phyloP scores from a whole-genome alignment of 306 rosid genomes.

The Dalbergia oliveri region DNA sequence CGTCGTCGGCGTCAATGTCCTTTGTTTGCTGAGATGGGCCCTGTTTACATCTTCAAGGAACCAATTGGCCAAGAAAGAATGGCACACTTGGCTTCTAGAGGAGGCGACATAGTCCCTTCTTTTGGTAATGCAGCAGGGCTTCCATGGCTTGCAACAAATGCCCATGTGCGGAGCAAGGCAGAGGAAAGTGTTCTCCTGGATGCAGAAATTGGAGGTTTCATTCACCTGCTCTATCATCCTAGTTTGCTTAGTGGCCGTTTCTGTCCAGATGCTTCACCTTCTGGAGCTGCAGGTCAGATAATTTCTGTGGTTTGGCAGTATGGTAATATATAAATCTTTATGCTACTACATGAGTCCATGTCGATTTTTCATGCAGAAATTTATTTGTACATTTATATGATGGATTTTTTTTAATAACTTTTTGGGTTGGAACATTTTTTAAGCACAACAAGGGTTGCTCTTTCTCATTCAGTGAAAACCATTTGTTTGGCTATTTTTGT shows the following conservation, averaged over 20 bases:
- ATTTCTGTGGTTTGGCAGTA: constrained; percentile 49
- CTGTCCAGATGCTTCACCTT: constrained; percentile 99
- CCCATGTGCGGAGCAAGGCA: constrained; percentile 68
- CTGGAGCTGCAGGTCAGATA: constrained; percentile 86
- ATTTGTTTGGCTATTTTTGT: constrained; percentile 11
- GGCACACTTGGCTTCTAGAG: constrained; percentile 90
- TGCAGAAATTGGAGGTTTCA: constrained; percentile 89
- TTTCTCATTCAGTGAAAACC: constrained; percentile 10
- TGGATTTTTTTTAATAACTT: constrained; percentile 7
- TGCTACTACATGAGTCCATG: constrained; percentile 6
- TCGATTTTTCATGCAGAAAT: constrained; percentile 17
- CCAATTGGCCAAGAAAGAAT: constrained; percentile 92
- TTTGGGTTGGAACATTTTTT: constrained; percentile 30
- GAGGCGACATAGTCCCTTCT: constrained; percentile 91
- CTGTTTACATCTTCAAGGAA: constrained; percentile 94
- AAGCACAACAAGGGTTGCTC: constrained; percentile 1
- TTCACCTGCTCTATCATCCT: constrained; percentile 97
- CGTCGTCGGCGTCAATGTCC: constrained; percentile 99
- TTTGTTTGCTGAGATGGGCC: constrained; percentile 99
- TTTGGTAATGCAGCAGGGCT: constrained; percentile 95
- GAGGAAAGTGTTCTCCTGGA: constrained; percentile 88
- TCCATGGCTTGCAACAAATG: constrained; percentile 90
- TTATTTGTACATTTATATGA: constrained; percentile 28
- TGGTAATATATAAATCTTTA: constrained; percentile 27
- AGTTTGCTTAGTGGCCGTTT: constrained; percentile 89